Evolutionary conservation across 768 basidiomycete species (phyloP), one percentile per base, ranked within the genome.

Genomic region (Naganishia vishniacii): DNA sequence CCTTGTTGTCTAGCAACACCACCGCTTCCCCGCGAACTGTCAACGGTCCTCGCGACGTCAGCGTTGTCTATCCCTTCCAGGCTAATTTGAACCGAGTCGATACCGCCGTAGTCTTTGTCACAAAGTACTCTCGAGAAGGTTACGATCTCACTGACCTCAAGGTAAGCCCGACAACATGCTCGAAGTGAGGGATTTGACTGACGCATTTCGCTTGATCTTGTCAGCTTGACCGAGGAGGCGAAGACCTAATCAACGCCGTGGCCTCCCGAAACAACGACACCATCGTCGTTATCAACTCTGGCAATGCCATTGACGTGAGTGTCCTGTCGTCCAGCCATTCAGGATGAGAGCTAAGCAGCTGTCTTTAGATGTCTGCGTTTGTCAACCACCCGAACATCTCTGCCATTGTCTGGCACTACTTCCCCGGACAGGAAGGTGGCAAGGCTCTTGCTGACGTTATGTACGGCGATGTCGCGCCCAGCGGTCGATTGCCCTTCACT

Each of bases 81-180:
- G 48, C 48, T 9, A 46, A 68, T 23, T 81, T 82, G 0, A 68
- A 61, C 48, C 80, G 80, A 48, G 81, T 82, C 67, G 82, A 83
- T 34, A 84, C 83, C 12, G 85, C 86, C 0, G 79, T 91, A 45
- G 88, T 91, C 16, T 91, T 91, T 77, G 80, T 89, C 64, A 84
- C 84, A 65, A 81, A 87, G 4, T 85, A 89, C 72, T 89, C 88
- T 8, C 89, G 89, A 32, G 89, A 91, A 77, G 84, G 78, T 13
- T 87, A 86, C 69, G 84, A 87, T 68, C 83, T 83, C 20, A 85
- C 87, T 18, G 86, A 86, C 68, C 86, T 84, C 53, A 56, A 56
- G 53, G 53, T 56, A 26, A 26, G 53, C 26, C 7, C 26, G 7
- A 6, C n/a, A n/a, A n/a, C 15, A 16, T 40, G 13, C 13, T 37